These are phyloP conservation scores for Sungouiozyma ichnusensis DNA, from an alignment of 805 yeast species.

Conservation along the genomic window DNA sequence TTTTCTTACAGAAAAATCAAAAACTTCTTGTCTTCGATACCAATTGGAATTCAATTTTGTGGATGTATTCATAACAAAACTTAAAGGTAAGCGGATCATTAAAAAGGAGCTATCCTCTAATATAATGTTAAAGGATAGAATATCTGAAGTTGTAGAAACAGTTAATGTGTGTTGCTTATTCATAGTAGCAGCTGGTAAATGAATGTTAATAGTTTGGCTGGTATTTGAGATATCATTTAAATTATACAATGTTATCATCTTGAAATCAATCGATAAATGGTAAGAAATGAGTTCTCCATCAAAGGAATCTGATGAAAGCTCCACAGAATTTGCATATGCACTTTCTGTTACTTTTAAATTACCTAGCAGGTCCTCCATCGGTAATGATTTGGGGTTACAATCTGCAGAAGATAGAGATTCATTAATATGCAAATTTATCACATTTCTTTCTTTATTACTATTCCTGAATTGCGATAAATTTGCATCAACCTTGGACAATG, in stretches of 20 bases:
- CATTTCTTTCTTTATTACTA: slow-evolving; percentile 6
- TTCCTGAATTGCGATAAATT: slow-evolving; percentile 14
- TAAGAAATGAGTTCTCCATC: slow-evolving; percentile 17
- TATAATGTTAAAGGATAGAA: slow-evolving; percentile 16
- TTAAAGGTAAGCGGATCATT: slow-evolving; percentile 16
- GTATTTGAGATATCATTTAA: slow-evolving; percentile 9
- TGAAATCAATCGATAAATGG: slow-evolving; percentile 16
- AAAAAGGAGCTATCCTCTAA: slow-evolving; percentile 19
- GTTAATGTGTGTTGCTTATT: slow-evolving; percentile 18
- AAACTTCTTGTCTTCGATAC: slow-evolving; percentile 62
- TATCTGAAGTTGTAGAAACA: slow-evolving; percentile 1
- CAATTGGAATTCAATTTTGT: slow-evolving; percentile 31
- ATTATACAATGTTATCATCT: slow-evolving; percentile 17
- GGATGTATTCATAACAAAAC: slow-evolving; percentile 10
- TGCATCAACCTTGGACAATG: slow-evolving; percentile 22
- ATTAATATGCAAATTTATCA: slow-evolving; percentile 13
- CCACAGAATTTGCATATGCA: slow-evolving; percentile 15
- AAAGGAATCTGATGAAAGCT: slow-evolving; percentile 3
- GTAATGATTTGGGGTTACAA: neutral
- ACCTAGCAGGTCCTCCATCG: neutral
- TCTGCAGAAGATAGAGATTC: neutral
- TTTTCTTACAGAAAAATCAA: slow-evolving; percentile 45
- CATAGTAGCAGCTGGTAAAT: slow-evolving; percentile 19
- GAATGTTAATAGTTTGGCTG: slow-evolving; percentile 17
- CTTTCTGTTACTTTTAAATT: slow-evolving; percentile 7